phyloP scores from a whole-genome alignment of 2,329 filamentous ascomycete genomes.

The Aureobasidium melanogenum region DNA sequence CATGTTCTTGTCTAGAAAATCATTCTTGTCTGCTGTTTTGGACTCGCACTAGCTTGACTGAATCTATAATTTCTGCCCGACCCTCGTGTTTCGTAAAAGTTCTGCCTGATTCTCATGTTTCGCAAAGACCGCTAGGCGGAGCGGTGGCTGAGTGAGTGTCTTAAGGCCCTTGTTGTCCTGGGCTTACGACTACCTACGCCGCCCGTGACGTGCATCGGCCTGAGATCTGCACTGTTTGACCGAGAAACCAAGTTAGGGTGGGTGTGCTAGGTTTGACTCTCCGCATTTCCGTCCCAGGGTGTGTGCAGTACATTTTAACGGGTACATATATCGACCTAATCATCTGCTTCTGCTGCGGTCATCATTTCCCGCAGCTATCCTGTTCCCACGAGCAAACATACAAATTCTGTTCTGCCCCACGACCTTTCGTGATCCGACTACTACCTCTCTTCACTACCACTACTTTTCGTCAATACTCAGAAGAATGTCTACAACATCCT shows the following conservation, averaged over 20 bases:
- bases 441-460: background rate
- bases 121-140: background rate
- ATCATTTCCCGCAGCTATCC: background rate
- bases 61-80: background rate
- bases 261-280: too few species aligned
- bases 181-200: conserved; percentile 1
- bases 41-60: background rate
- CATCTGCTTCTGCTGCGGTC: conserved; percentile 1
- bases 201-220: background rate
- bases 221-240: conserved; percentile 5
- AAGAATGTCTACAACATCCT: conserved; percentile 6
- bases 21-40: background rate
- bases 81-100: background rate
- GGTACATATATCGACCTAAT: conserved; percentile 6
- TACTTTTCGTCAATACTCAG: background rate
- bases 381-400: background rate
- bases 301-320: too few species aligned
- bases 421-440: background rate
- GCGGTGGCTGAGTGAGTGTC: conserved; percentile 2
- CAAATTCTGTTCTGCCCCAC: background rate
- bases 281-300: background rate
- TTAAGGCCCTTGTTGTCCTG: background rate
- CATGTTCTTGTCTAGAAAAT: background rate
- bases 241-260: background rate
- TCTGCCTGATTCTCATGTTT: conserved; percentile 1